Evolutionary conservation across 179 eudicot genomes (phyloP), one percentile per base, ranked within the genome.

Genomic region (Spergularia azorica): DNA sequence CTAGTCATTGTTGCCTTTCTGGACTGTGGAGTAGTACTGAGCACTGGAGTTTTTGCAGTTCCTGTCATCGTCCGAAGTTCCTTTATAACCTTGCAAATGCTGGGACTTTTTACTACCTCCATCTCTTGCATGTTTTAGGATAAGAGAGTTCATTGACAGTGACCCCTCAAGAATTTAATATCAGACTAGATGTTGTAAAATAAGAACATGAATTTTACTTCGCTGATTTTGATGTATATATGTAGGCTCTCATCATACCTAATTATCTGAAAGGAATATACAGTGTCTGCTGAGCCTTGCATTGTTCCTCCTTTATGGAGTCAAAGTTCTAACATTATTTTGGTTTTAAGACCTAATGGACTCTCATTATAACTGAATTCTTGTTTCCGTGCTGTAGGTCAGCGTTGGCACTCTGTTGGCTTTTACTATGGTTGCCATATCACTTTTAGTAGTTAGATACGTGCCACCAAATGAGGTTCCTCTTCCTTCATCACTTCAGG

Each of bases 371-470:
- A 32, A 32, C 36, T 56, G 58, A 70, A 12, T 64, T 11, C 5
- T 80, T 63, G 17, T 20, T 17, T 72, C 71, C 61, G 46, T 61
- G 59, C 13, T 83, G 77, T 92, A 95, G 97, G 98, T 95, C 72
- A 95, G 98, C 71, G 97, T 94, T 71, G 98, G 96, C 65, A 94
- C 98, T 17, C 96, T 94, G 78, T 85, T 94, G 79, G 98, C 98
- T 13, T 94, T 94, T 79, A 94, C 98, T 7, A 92, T 88, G 93
- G 98, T 95, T 51, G 97, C 98, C 38, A 84, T 95, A 73, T 95
- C 97, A 17, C 93, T 95, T 63, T 65, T 95, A 73, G 85, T 95
- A 75, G 85, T 93, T 39, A 84, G 98, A 84, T 95, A 95, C 76
- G 97, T 95, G 69, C 97, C 97, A 81, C 98, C 98, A 32, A 89